phyloP scores from a whole-genome alignment of 2,329 filamentous ascomycete species.

The Amesomyces nigricolor region DNA sequence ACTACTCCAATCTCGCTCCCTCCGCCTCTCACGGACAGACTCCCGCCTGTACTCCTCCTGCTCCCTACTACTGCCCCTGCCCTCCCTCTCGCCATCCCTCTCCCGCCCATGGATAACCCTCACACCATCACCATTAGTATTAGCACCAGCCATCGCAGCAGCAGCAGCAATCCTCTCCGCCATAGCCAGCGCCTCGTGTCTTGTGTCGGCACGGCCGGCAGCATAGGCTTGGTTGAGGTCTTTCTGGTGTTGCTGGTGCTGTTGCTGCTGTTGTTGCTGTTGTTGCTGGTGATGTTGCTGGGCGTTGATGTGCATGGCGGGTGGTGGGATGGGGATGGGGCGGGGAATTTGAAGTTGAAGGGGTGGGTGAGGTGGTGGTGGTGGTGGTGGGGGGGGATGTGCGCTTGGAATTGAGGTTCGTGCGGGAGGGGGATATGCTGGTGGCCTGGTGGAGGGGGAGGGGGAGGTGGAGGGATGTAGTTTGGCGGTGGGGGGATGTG shows the following conservation, averaged over 20 bases:
- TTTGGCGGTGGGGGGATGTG: background rate
- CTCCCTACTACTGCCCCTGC: background rate
- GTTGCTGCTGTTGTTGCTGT: background rate
- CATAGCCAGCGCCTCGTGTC: conserved; percentile 14
- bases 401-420: background rate
- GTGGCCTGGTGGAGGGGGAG: background rate
- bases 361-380: background rate
- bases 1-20: background rate
- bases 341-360: background rate
- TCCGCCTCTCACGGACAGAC: background rate
- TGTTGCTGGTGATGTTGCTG: background rate
- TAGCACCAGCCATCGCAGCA: background rate
- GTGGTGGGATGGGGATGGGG: background rate
- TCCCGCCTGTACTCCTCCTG: no score
- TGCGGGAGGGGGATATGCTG: background rate
- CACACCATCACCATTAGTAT: background rate
- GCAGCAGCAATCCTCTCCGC: conserved; percentile 9
- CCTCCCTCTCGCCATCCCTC: background rate
- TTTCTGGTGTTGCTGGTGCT: background rate
- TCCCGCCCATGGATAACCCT: background rate
- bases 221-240: conserved; percentile 11
- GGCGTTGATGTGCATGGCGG: background rate
- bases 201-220: conserved; percentile 6
- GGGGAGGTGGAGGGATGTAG: background rate
- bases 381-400: background rate